A percentile compares a stretch with the other conserved stretches of the same genome.
phyloP scores from a whole-genome alignment of 305 asterid species.

The Solanum hybrid region DNA sequence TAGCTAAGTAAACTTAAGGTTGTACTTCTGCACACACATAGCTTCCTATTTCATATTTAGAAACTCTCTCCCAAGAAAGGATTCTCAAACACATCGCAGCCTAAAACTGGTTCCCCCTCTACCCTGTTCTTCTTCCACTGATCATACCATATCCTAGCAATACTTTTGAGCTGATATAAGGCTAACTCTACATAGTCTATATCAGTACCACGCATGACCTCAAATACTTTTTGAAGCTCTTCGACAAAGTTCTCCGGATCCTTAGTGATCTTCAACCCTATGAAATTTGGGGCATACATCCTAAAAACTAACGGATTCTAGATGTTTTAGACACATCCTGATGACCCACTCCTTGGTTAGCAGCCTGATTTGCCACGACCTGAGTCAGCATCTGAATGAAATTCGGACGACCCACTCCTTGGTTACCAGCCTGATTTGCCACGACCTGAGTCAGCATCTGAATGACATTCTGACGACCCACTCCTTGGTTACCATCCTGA shows the following conservation, averaged over 20 bases:
- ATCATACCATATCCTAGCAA: background rate
- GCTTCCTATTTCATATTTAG: background rate
- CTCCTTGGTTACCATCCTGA: no score
- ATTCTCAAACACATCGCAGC: background rate
- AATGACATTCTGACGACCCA: no score
- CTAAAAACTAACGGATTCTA: no score
- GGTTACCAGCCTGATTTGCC: no score
- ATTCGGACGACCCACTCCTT: no score
- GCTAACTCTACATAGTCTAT: background rate
- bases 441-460: no score
- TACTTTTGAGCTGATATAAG: no score
- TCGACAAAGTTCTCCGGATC: background rate
- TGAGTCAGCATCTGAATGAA: no score
- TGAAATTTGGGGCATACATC: background rate
- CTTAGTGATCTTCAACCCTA: background rate
- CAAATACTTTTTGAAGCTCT: background rate
- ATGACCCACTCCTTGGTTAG: no score
- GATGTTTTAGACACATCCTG: no score
- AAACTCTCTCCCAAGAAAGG: background rate
- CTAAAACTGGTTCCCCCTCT: background rate
- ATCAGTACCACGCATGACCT: background rate
- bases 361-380: no score
- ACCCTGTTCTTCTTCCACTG: background rate
- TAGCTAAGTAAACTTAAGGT: background rate
- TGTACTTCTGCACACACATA: background rate